Percentiles rank a stretch among this genome's conserved stretches.
Conservation (phyloP, 1,284 basidiomycete species). For the Leccinum solheimii region DNA sequence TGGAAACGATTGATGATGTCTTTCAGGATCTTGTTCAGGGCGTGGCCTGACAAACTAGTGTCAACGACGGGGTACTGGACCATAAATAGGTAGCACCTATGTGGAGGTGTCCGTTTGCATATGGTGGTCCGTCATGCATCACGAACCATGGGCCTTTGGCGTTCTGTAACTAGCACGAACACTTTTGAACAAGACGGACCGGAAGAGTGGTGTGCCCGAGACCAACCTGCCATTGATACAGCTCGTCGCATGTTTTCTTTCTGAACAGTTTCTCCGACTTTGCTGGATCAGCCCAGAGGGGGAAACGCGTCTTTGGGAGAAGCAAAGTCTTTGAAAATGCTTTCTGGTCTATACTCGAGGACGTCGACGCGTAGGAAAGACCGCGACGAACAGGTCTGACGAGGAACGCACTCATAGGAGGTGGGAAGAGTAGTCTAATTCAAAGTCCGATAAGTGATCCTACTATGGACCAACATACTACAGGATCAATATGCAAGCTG, state of each 20-base stretch:
- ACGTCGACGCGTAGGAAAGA: conserved; percentile 14
- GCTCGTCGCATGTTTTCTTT: conserved; percentile 66
- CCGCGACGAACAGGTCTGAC: conserved; percentile 13
- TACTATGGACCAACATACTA: too few relatives aligned
- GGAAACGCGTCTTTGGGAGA: conserved; percentile 84
- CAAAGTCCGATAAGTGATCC: too few relatives aligned
- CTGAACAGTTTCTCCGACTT: conserved; percentile 65
- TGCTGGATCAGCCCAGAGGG: conserved; percentile 71
- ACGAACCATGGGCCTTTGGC: conserved; percentile 73
- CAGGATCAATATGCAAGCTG: too few relatives aligned
- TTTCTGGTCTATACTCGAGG: conserved; percentile 23
- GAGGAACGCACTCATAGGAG: background rate
- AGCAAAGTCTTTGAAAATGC: conserved; percentile 69
- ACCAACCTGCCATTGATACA: conserved; percentile 89
- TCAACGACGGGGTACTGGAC: conserved; percentile 2
- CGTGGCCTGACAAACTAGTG: conserved; percentile 68
- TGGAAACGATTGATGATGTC: conserved; percentile 95
- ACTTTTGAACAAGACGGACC: conserved; percentile 6
- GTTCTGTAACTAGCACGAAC: conserved; percentile 55
- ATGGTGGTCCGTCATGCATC: conserved; percentile 96
- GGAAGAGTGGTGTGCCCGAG: background rate
- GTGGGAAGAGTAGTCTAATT: too few relatives aligned
- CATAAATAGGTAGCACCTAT: conserved; percentile 63
- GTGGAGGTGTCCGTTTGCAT: conserved; percentile 95
- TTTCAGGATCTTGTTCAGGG: conserved; percentile 96